phyloP scores from a whole-genome alignment of 257 asterid species.

The Solanum commersonii region DNA sequence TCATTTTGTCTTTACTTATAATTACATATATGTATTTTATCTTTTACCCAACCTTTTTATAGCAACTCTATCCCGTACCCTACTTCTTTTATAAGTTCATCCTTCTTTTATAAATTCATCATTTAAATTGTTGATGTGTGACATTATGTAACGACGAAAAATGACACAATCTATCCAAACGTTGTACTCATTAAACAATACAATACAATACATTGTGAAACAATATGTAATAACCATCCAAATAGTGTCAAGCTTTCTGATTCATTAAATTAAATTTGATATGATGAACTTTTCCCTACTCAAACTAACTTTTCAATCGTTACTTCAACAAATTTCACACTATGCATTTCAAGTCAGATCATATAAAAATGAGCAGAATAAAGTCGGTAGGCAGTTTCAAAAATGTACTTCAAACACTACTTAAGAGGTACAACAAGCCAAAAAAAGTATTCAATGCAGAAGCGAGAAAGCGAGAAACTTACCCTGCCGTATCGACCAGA shows the following conservation, averaged over 20 bases:
- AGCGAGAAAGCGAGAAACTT: constrained; percentile 1
- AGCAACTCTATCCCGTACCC: neutral
- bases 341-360: neutral
- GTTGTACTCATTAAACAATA: neutral
- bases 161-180: neutral
- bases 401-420: neutral
- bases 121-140: neutral
- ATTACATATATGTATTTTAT: neutral
- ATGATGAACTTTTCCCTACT: neutral
- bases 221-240: neutral
- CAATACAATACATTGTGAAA: neutral
- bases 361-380: neutral
- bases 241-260: neutral
- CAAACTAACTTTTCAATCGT: neutral
- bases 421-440: neutral
- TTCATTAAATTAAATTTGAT: neutral
- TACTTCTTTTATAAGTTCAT: neutral
- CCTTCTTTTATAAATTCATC: neutral
- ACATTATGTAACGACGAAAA: neutral
- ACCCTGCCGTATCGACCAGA: constrained; percentile 93
- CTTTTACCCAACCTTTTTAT: neutral
- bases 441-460: neutral
- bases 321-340: neutral
- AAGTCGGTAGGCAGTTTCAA: neutral
- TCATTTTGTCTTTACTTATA: neutral